Evolutionary conservation across 2,329 filamentous ascomycete genomes (phyloP).

Genomic region (Fusarium albidum): DNA sequence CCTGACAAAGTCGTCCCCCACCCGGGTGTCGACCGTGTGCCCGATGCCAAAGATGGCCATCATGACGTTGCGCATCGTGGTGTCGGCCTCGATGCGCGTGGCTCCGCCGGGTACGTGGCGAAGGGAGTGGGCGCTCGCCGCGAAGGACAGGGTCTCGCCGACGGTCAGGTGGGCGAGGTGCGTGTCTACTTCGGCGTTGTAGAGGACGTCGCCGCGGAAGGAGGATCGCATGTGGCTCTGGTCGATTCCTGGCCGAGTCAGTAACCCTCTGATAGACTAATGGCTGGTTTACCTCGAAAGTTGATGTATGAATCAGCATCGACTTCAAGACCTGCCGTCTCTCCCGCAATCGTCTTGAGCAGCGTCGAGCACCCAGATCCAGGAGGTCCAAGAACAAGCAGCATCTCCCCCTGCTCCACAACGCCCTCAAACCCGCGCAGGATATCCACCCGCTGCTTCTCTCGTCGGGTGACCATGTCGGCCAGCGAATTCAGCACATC

Average conservation of each 20-base stretch:
- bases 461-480: too few relatives aligned
- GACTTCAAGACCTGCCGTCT: conserved; percentile 78
- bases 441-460: conserved; percentile 69
- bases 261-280: too few relatives aligned
- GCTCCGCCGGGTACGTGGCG: conserved; percentile 66
- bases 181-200: conserved; percentile 81
- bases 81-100: conserved; percentile 59
- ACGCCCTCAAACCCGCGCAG: conserved; percentile 70
- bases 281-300: too few relatives aligned
- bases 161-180: conserved; percentile 79
- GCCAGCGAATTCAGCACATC: too few relatives aligned
- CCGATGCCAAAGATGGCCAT: conserved; percentile 77
- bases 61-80: conserved; percentile 70
- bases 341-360: conserved; percentile 80
- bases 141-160: conserved; percentile 79
- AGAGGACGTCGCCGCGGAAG: conserved; percentile 83
- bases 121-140: conserved; percentile 72
- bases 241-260: too few relatives aligned
- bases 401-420: conserved; percentile 74
- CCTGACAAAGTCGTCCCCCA: conserved; percentile 76
- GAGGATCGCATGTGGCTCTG: conserved; percentile 76
- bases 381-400: conserved; percentile 75
- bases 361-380: conserved; percentile 79
- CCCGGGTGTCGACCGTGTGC: conserved; percentile 72
- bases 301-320: conserved; percentile 75